Conservation (phyloP, 2,329 filamentous ascomycete species). For the Colletotrichum limetticola region DNA sequence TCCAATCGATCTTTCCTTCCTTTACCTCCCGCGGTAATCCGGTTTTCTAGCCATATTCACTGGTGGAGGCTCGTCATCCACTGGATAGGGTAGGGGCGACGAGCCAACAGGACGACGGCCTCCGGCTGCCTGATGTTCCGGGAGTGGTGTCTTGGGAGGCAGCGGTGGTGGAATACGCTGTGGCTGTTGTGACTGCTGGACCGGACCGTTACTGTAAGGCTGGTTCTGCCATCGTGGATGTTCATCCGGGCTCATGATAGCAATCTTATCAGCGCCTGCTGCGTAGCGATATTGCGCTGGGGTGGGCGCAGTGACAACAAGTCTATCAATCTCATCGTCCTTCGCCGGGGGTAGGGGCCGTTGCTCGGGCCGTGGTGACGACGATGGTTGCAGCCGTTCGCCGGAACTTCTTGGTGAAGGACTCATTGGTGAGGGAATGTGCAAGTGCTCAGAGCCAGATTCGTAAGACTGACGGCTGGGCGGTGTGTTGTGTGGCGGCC, state of each 20-base stretch:
- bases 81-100: slow-evolving; percentile 77
- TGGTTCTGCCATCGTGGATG: slow-evolving; percentile 55
- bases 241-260: slow-evolving; percentile 70
- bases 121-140: slow-evolving; percentile 54
- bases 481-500: slow-evolving; percentile 48
- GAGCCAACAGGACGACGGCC: slow-evolving; percentile 44
- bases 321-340: slow-evolving; percentile 61
- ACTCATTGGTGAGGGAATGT: slow-evolving; percentile 46
- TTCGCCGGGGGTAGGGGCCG: slow-evolving; percentile 44
- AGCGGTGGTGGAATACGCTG: slow-evolving; percentile 70
- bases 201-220: slow-evolving; percentile 29
- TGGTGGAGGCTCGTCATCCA: slow-evolving; percentile 81
- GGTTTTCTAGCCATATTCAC: slow-evolving; percentile 92
- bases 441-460: slow-evolving; percentile 62
- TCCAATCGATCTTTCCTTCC: not conserved
- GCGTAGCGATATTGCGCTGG: slow-evolving; percentile 67
- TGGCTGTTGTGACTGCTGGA: slow-evolving; percentile 42
- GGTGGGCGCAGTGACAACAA: slow-evolving; percentile 67
- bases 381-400: slow-evolving; percentile 53
- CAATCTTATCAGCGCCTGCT: slow-evolving; percentile 75
- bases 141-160: slow-evolving; percentile 81
- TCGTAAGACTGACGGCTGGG: slow-evolving; percentile 66
- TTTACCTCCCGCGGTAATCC: slow-evolving; percentile 68
- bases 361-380: slow-evolving; percentile 42
- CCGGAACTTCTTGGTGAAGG: slow-evolving; percentile 63